A percentile compares a stretch with the other conserved stretches of the same genome.
phyloP scores from a whole-genome alignment of 2,329 filamentous ascomycete species.

The Aureobasidium sp. region DNA sequence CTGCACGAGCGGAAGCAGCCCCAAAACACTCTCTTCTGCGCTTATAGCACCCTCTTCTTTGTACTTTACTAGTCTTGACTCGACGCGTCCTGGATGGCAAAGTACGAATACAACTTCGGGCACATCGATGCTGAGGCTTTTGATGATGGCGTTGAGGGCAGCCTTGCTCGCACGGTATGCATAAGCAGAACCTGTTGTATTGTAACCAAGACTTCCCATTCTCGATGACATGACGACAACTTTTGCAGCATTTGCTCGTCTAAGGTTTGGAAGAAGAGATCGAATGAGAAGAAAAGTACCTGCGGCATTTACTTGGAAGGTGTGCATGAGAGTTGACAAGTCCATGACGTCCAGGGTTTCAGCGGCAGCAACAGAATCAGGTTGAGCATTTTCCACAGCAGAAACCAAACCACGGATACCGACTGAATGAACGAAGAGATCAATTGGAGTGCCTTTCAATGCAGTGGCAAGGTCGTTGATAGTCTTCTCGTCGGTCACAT shows the following conservation, averaged over 20 bases:
- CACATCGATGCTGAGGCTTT: slow-evolving; percentile 36
- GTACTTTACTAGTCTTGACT: slow-evolving; percentile 35
- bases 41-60: slow-evolving; percentile 37
- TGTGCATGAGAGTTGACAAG: slow-evolving; percentile 27
- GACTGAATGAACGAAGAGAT: slow-evolving; percentile 35
- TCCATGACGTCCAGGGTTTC: slow-evolving; percentile 35
- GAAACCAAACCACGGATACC: slow-evolving; percentile 37
- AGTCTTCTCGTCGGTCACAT: slow-evolving; percentile 21
- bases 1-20: slow-evolving; percentile 31
- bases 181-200: slow-evolving; percentile 33
- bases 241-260: slow-evolving; percentile 18
- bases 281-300: slow-evolving; percentile 34
- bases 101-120: slow-evolving; percentile 33
- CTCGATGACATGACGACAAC: slow-evolving; percentile 36
- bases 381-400: slow-evolving; percentile 17
- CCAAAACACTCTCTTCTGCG: slow-evolving; percentile 31
- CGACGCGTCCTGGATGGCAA: slow-evolving; percentile 38
- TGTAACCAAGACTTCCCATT: slow-evolving; percentile 36
- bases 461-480: slow-evolving; percentile 17
- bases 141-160: slow-evolving; percentile 37
- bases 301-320: slow-evolving; percentile 34
- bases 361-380: slow-evolving; percentile 29
- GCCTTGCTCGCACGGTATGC: slow-evolving; percentile 41
- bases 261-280: slow-evolving; percentile 29
- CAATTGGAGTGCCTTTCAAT: slow-evolving; percentile 22